phyloP scores from a whole-genome alignment of 1,284 basidiomycete genomes.

The Hypsizygus ulmarius region DNA sequence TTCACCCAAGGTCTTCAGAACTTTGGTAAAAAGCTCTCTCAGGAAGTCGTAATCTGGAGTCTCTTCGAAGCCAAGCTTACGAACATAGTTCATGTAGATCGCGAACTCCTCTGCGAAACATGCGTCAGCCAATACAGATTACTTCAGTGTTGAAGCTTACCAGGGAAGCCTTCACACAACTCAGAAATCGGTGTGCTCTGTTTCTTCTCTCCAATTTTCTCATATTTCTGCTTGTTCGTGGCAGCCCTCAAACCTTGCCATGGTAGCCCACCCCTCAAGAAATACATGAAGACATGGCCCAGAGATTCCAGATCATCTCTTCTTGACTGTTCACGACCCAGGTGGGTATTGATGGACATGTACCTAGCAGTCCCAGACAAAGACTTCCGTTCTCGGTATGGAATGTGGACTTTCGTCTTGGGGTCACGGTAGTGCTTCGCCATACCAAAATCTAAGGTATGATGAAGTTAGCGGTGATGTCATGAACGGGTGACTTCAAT shows the following conservation, averaged over 20 bases:
- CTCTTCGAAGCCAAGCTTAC: slow-evolving; percentile 94
- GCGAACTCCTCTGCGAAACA: slow-evolving; percentile 79
- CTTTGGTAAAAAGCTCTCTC: slow-evolving; percentile 90
- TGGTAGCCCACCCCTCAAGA: slow-evolving; percentile 87
- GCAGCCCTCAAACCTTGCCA: slow-evolving; percentile 96
- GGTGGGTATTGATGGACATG: slow-evolving; percentile 98
- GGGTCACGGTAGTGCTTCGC: slow-evolving; percentile 99
- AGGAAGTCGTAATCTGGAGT: slow-evolving; percentile 97
- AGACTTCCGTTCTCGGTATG: slow-evolving; percentile 98
- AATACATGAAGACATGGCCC: slow-evolving; percentile 99
- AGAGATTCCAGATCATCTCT: slow-evolving; percentile 93
- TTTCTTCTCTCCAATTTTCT: slow-evolving; percentile 98
- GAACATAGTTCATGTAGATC: slow-evolving; percentile 97
- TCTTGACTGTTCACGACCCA: slow-evolving; percentile 88
- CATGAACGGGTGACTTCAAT: background rate
- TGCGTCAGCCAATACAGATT: background rate
- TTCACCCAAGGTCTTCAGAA: slow-evolving; percentile 87
- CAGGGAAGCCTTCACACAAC: slow-evolving; percentile 94
- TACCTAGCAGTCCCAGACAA: slow-evolving; percentile 97
- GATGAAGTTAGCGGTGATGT: background rate
- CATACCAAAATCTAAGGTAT: slow-evolving; percentile 84
- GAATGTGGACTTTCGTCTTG: slow-evolving; percentile 96
- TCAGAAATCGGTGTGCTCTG: slow-evolving; percentile 92
- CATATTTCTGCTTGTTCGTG: slow-evolving; percentile 98
- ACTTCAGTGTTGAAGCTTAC: slow-evolving; percentile 44